Percentiles rank a stretch among this genome's conserved stretches.
Evolutionary conservation across 345 rosid species (phyloP).

Genomic region (Rhodamnia rubescens): DNA sequence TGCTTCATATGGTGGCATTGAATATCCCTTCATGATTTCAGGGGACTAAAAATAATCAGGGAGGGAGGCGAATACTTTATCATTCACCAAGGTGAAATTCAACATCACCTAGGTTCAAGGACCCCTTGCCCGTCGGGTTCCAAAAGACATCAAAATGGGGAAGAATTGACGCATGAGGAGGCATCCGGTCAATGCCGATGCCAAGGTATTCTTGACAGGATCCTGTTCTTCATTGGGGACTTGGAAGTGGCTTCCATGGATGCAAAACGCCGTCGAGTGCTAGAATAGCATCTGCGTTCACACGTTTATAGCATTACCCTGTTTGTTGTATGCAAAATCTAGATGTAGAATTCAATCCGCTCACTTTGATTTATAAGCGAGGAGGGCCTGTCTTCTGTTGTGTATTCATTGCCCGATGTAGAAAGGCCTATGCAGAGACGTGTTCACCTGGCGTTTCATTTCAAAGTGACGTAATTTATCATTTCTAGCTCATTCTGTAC

Average conservation of each 20-base stretch:
- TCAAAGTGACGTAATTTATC: neutral
- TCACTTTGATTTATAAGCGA: neutral
- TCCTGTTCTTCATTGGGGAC: constrained; percentile 47
- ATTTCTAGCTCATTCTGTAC: neutral
- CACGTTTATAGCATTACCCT: neutral
- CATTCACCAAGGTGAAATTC: constrained; percentile 49
- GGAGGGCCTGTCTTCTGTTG: neutral
- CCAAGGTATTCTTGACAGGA: constrained; percentile 30
- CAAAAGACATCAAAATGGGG: neutral
- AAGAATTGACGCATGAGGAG: constrained; percentile 7
- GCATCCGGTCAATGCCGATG: neutral
- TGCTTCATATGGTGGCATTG: neutral
- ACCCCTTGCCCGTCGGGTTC: neutral
- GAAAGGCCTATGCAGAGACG: neutral
- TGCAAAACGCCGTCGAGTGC: constrained; percentile 21
- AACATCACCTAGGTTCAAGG: constrained; percentile 35
- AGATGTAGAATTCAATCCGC: neutral
- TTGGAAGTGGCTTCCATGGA: constrained; percentile 38
- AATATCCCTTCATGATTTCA: neutral
- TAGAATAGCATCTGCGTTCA: neutral
- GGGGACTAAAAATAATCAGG: constrained; percentile 50
- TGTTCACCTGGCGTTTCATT: neutral
- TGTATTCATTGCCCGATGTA: neutral
- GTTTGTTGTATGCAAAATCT: neutral
- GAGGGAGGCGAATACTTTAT: constrained; percentile 43